Percentiles rank a stretch among this genome's conserved stretches.
Conservation (phyloP, 345 rosid genomes). For the Conringia planisiliqua region DNA sequence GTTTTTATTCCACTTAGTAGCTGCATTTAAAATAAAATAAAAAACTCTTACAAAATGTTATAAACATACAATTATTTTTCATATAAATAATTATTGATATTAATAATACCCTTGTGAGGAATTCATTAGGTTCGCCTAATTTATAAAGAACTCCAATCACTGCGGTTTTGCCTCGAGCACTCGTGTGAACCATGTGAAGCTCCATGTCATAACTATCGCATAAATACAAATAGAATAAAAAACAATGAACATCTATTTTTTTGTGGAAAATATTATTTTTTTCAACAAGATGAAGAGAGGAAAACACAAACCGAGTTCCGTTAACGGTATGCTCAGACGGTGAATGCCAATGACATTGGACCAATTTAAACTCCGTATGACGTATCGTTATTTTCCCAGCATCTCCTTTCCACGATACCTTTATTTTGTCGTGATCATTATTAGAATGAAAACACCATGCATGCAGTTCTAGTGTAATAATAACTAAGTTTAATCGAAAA, state of each 20-base stretch:
- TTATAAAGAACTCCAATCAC: conserved; percentile 52
- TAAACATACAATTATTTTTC: neutral
- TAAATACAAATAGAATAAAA: neutral
- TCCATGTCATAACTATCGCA: conserved; percentile 46
- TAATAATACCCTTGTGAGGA: conserved; percentile 47
- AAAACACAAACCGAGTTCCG: conserved; percentile 45
- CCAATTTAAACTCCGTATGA: conserved; percentile 41
- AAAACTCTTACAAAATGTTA: neutral
- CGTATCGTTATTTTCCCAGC: conserved; percentile 58
- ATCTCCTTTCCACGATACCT: conserved; percentile 69
- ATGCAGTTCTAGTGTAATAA: neutral
- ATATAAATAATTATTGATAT: neutral
- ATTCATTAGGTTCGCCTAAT: conserved; percentile 54
- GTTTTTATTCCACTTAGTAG: conserved; percentile 38
- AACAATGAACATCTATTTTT: neutral
- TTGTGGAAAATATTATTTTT: neutral
- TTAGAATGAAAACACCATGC: neutral
- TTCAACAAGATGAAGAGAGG: neutral
- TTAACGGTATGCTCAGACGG: conserved; percentile 66
- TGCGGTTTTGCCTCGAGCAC: conserved; percentile 37
- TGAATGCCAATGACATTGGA: conserved; percentile 69
- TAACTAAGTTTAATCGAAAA: neutral
- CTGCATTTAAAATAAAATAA: conserved; percentile 26
- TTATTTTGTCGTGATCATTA: neutral
- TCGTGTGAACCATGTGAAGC: conserved; percentile 60